Evolutionary conservation across 352 stramenopile species (phyloP).

Genomic region (Lagenidium sp.): DNA sequence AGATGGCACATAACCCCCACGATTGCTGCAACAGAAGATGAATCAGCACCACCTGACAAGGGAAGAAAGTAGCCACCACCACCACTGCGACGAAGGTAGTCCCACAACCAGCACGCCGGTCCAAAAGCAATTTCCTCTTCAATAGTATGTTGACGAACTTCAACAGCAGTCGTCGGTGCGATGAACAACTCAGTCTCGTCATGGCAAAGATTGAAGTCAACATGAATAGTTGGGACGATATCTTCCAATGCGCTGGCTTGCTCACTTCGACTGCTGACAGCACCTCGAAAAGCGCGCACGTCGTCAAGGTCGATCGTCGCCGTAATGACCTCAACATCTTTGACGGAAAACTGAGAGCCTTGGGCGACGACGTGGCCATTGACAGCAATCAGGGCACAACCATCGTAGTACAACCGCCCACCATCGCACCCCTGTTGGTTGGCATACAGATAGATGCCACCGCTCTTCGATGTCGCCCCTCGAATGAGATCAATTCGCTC

Average conservation of each 20-base stretch:
- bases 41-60: constrained; percentile 95
- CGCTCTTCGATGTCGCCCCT: constrained; percentile 90
- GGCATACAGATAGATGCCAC: constrained; percentile 98
- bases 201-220: constrained; percentile 74
- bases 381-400: constrained; percentile 94
- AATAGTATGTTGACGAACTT: constrained; percentile 75
- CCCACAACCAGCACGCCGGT: constrained; percentile 98
- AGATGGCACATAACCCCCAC: constrained; percentile 98
- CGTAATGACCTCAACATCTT: constrained; percentile 95
- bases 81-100: constrained; percentile 93
- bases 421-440: constrained; percentile 98
- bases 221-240: constrained; percentile 58
- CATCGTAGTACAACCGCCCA: constrained; percentile 96
- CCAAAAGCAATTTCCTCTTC: constrained; percentile 97
- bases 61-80: constrained; percentile 93
- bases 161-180: constrained; percentile 32
- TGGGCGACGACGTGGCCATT: constrained; percentile 96
- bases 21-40: constrained; percentile 93
- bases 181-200: constrained; percentile 29
- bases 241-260: constrained; percentile 84
- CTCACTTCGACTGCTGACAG: constrained; percentile 90
- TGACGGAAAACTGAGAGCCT: constrained; percentile 94
- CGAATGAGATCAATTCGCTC: constrained; percentile 89
- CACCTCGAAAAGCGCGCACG: constrained; percentile 93
- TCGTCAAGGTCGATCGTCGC: constrained; percentile 98